Base-by-base conservation (phyloP, 73 alveolate species). In the Stentor roeselii region DNA sequence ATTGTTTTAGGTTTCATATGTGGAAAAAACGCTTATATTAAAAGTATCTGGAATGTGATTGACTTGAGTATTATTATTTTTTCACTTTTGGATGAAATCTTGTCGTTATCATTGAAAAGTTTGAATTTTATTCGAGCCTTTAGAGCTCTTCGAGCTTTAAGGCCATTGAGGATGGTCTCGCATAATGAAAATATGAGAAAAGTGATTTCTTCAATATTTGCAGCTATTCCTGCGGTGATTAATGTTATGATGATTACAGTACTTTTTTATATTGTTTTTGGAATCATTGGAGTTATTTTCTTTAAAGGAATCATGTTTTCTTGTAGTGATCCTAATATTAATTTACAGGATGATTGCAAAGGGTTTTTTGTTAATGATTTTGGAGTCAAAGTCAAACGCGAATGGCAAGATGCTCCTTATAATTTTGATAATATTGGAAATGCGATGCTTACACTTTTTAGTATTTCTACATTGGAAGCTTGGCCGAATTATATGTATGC, bases 111-210 rank as follows among this genome's bases (percentile, higher is more conserved):
- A 59, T 39, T 83, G 40, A 40, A 75, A 38, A n/a, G n/a, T n/a
- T 32, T 88, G 34, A 60, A 85, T 36, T 86, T 88, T 75, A 27
- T 84, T 2, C 84, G 3, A 82, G 78, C 36, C 78, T 93, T 36
- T 83, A 86, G 97, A 90, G 95, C 96, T 27, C 76, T 94, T 37
- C 84, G 96, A 82, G 96, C 96, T 0, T 82, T 94, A 11, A 42
- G 97, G 34, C 95, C 96, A 3, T 91, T 93, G 3, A 58, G 97
- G 61, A 84, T 92, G 91, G 95, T 92, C 30, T 86, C 94, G 15
- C 88, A 89, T 58, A 91, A 89, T 83, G 95, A 92, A 74, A 92
- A 96, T 30, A 77, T 94, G 89, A 94, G 88, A 87, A 89, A 84
- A 6, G 84, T 88, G 34, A 94, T 94, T 39, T 83, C 78, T 41